phyloP scores from a whole-genome alignment of 2,329 filamentous ascomycete species.

The Penicillium sp. region DNA sequence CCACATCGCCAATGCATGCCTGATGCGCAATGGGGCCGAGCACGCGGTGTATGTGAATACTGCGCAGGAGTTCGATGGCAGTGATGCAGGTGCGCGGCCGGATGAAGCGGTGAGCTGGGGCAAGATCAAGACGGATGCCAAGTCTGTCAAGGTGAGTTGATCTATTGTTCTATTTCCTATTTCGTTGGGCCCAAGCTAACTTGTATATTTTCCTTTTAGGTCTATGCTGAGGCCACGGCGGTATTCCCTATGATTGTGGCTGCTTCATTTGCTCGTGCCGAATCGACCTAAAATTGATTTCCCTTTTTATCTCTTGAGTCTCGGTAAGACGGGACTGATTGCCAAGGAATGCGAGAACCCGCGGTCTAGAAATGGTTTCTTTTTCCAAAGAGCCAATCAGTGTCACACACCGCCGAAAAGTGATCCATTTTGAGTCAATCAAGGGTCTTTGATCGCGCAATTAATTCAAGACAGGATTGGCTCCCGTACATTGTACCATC shows the following conservation, averaged over 20 bases:
- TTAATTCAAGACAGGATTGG: background rate
- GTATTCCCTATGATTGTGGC: slow-evolving; percentile 67
- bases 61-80: slow-evolving; percentile 94
- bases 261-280: slow-evolving; percentile 59
- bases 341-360: slow-evolving; percentile 15
- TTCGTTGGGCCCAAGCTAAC: background rate
- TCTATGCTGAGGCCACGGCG: slow-evolving; percentile 66
- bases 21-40: slow-evolving; percentile 97
- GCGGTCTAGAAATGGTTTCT: background rate
- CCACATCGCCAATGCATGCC: slow-evolving; percentile 93
- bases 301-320: background rate
- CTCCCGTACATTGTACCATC: background rate
- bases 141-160: slow-evolving; percentile 75
- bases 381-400: slow-evolving; percentile 1
- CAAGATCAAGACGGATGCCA: slow-evolving; percentile 87
- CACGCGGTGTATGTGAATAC: slow-evolving; percentile 98
- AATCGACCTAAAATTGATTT: slow-evolving; percentile 8
- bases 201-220: slow-evolving; percentile 30
- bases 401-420: background rate
- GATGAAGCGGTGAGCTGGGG: slow-evolving; percentile 99
- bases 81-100: slow-evolving; percentile 88
- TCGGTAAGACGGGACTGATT: background rate
- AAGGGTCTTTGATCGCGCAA: background rate
- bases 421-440: background rate
- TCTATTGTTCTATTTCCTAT: background rate